Percentiles rank a stretch among this genome's conserved stretches.
Conservation (phyloP, 2,329 filamentous ascomycete genomes). For the Penicillium carneum region DNA sequence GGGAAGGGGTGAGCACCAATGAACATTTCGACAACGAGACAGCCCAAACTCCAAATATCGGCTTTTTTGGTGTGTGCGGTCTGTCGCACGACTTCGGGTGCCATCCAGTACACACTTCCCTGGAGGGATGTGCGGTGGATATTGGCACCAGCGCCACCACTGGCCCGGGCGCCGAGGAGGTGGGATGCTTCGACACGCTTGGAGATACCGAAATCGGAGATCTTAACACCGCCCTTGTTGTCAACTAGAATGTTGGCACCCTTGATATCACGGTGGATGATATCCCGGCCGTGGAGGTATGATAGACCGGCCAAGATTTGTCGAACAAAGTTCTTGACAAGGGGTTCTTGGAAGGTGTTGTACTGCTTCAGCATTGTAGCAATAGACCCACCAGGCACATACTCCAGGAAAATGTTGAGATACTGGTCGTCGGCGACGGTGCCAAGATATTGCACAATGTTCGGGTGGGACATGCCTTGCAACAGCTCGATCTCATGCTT, state of each 20-base stretch:
- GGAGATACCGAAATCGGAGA: slow-evolving; percentile 97
- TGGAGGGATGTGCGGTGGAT: slow-evolving; percentile 77
- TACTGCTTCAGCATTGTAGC: slow-evolving; percentile 99
- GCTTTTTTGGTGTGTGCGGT: slow-evolving; percentile 98
- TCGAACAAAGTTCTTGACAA: slow-evolving; percentile 94
- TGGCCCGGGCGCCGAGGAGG: slow-evolving; percentile 64
- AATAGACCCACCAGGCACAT: slow-evolving; percentile 95
- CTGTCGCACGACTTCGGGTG: slow-evolving; percentile 96
- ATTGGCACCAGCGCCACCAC: slow-evolving; percentile 48
- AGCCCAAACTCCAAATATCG: slow-evolving; percentile 97
- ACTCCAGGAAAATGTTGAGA: slow-evolving; percentile 99
- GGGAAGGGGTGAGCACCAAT: slow-evolving; percentile 95
- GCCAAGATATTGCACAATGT: slow-evolving; percentile 97
- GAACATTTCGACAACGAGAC: slow-evolving; percentile 98
- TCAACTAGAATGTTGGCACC: slow-evolving; percentile 98
- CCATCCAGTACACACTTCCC: slow-evolving; percentile 99
- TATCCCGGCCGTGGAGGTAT: slow-evolving; percentile 91
- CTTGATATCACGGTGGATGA: slow-evolving; percentile 99
- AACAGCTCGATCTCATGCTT: slow-evolving; percentile 96
- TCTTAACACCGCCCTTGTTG: slow-evolving; percentile 98
- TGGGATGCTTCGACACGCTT: slow-evolving; percentile 96
- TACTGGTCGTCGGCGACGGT: slow-evolving; percentile 89
- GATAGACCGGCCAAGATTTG: slow-evolving; percentile 92
- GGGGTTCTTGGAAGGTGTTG: slow-evolving; percentile 87
- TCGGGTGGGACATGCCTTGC: slow-evolving; percentile 90